Conservation (phyloP, 805 yeast species). For the Jamesozyma jinghongensis region DNA sequence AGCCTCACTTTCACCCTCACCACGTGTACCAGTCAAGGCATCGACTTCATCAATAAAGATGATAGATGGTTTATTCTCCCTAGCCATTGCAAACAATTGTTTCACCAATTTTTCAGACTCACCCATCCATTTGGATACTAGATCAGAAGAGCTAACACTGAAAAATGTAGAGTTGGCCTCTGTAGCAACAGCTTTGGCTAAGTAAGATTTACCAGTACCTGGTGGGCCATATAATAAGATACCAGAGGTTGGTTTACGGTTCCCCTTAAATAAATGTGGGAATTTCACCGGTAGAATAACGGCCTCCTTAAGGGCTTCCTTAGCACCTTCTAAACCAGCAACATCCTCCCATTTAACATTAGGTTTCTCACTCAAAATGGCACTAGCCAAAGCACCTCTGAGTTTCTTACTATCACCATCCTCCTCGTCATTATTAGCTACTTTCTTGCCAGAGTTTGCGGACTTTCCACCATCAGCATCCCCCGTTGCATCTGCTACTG, state of each 20-base stretch:
- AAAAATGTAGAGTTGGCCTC: conserved; percentile 96
- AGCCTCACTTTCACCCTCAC: conserved; percentile 97
- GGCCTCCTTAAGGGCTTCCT: conserved; percentile 94
- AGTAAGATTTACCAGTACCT: conserved; percentile 94
- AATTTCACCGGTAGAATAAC: conserved; percentile 93
- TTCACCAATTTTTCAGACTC: conserved; percentile 94
- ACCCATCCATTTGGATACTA: conserved; percentile 99
- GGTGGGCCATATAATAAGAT: conserved; percentile 87
- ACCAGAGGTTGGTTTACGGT: conserved; percentile 87
- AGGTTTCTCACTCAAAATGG: conserved; percentile 85
- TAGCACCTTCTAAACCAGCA: conserved; percentile 92
- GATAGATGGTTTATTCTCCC: conserved; percentile 92
- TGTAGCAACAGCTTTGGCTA: conserved; percentile 98
- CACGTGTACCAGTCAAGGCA: conserved; percentile 95
- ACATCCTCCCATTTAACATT: conserved; percentile 91
- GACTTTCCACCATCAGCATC: conserved; percentile 32
- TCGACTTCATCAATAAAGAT: conserved; percentile 97
- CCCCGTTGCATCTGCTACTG: conserved; percentile 37
- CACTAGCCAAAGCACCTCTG: conserved; percentile 84
- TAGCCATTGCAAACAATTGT: conserved; percentile 89
- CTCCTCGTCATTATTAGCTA: conserved; percentile 47
- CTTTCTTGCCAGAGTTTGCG: conserved; percentile 35
- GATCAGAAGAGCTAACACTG: conserved; percentile 90
- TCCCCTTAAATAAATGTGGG: conserved; percentile 92
- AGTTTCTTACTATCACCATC: conserved; percentile 80